Percentiles rank a stretch among this genome's conserved stretches.
Conservation (phyloP, 1,139 yeast genomes). For the Sugiyamaella castrensis region DNA sequence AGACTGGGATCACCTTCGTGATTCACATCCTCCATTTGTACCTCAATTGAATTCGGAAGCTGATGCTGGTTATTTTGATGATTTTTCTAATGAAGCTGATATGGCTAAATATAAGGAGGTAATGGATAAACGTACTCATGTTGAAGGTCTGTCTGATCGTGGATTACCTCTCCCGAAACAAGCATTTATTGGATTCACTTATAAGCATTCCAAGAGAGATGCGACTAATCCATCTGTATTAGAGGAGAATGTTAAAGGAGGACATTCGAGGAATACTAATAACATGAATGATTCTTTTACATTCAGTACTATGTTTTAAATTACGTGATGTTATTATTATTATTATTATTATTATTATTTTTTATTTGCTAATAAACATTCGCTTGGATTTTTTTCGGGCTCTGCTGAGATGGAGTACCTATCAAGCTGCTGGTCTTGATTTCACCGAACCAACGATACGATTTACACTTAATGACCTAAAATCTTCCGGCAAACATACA, state of each 20-base stretch:
- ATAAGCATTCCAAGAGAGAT: slow-evolving; percentile 57
- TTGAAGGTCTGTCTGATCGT: slow-evolving; percentile 76
- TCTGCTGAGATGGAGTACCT: no score
- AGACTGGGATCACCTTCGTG: slow-evolving; percentile 69
- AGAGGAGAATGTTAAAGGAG: slow-evolving; percentile 20
- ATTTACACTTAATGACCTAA: no score
- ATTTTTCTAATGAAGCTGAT: slow-evolving; percentile 91
- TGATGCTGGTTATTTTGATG: slow-evolving; percentile 98
- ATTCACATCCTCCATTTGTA: slow-evolving; percentile 79
- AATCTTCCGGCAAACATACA: no score
- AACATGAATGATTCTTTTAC: slow-evolving; percentile 25
- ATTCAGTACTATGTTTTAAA: slow-evolving; percentile 23
- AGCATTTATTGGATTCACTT: slow-evolving; percentile 94
- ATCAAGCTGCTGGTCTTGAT: no score
- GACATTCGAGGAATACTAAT: slow-evolving; percentile 11
- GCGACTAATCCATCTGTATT: slow-evolving; percentile 15
- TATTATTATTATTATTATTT: background rate
- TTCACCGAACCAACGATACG: no score
- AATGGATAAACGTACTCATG: slow-evolving; percentile 70
- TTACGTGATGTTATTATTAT: background rate
- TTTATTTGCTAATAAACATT: background rate
- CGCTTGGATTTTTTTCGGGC: no score
- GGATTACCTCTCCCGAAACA: slow-evolving; percentile 53
- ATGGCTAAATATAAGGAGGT: slow-evolving; percentile 98
- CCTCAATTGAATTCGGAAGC: slow-evolving; percentile 96